A percentile compares a stretch with the other conserved stretches of the same genome.
These are phyloP conservation scores for Tausonia pullulans DNA, from an alignment of 1,284 basidiomycete species.

Conservation along the genomic window DNA sequence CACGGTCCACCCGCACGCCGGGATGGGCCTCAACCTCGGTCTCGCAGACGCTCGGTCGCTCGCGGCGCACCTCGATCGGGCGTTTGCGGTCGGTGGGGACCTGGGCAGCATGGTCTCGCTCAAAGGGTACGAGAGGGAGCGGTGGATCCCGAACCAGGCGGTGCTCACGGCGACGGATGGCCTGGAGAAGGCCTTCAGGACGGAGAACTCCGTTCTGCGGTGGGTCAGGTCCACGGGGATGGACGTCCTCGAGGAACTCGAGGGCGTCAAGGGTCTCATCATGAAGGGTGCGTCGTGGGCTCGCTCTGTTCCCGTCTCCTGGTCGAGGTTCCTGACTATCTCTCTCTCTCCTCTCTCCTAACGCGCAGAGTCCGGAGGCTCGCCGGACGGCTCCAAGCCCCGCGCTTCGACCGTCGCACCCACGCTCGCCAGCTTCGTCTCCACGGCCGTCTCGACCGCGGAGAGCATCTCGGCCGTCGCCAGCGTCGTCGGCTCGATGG, in stretches of 20 bases:
- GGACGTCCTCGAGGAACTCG: slow-evolving; percentile 83
- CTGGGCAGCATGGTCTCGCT: slow-evolving; percentile 45
- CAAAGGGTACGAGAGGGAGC: slow-evolving; percentile 52
- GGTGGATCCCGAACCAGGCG: slow-evolving; percentile 76
- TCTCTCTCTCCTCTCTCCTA: too few relatives aligned
- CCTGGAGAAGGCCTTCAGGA: slow-evolving; percentile 70
- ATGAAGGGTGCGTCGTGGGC: slow-evolving; percentile 8
- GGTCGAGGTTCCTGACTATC: too few relatives aligned
- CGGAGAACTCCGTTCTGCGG: slow-evolving; percentile 55
- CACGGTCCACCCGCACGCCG: slow-evolving; percentile 90
- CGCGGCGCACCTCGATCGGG: slow-evolving; percentile 48
- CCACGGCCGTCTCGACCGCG: too few relatives aligned
- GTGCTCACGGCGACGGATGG: slow-evolving; percentile 76
- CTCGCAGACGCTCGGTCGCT: slow-evolving; percentile 71
- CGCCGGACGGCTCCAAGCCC: too few relatives aligned
- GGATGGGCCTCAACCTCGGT: slow-evolving; percentile 91
- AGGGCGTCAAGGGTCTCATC: slow-evolving; percentile 49
- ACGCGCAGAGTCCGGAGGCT: too few relatives aligned
- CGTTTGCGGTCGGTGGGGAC: slow-evolving; percentile 56
- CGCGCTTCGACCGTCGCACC: too few relatives aligned
- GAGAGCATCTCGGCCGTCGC: too few relatives aligned
- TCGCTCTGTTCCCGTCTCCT: too few relatives aligned
- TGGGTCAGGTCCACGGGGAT: slow-evolving; percentile 76
- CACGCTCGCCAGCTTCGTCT: too few relatives aligned
- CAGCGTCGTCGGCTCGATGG: too few relatives aligned